Evolutionary conservation across 129 eudicot species (phyloP).

Genomic region (Escallonia rubra): DNA sequence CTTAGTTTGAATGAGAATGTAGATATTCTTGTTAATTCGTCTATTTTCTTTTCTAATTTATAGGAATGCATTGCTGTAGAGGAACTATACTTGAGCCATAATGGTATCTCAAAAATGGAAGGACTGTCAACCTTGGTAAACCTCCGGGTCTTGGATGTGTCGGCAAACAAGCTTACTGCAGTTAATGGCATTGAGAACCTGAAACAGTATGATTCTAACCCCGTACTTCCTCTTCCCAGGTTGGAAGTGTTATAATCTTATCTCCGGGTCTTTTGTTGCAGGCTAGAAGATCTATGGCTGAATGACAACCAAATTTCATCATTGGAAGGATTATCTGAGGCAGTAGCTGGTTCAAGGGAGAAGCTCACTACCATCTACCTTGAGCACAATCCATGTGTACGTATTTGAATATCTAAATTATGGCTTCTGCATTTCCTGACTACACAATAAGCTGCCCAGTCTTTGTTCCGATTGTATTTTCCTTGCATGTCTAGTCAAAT

Average conservation of each 20-base stretch:
- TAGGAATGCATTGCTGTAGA: slow-evolving; percentile 87
- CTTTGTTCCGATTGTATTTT: slow-evolving; percentile 5
- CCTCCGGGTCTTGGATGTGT: slow-evolving; percentile 81
- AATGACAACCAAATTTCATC: slow-evolving; percentile 84
- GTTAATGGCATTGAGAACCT: slow-evolving; percentile 69
- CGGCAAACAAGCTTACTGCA: slow-evolving; percentile 82
- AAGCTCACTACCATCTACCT: slow-evolving; percentile 85
- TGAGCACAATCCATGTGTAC: slow-evolving; percentile 98
- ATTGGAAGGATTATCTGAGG: slow-evolving; percentile 65
- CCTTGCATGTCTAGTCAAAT: background rate
- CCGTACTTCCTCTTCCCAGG: background rate
- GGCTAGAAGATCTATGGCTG: slow-evolving; percentile 95
- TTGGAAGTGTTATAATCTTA: background rate
- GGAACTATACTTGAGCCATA: slow-evolving; percentile 94
- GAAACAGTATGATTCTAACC: slow-evolving; percentile 41
- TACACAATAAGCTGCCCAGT: background rate
- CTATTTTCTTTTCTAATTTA: background rate
- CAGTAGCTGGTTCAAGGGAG: slow-evolving; percentile 78
- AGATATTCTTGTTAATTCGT: background rate
- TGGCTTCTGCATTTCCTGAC: background rate
- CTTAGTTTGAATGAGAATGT: too few species aligned
- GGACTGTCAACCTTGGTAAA: slow-evolving; percentile 71
- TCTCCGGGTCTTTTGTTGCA: slow-evolving; percentile 22
- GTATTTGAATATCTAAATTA: slow-evolving; percentile 14
- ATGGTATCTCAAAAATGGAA: slow-evolving; percentile 93